These are phyloP conservation scores for Fusarium chuoi DNA, from an alignment of 2,329 filamentous ascomycete genomes.

Conservation along the genomic window DNA sequence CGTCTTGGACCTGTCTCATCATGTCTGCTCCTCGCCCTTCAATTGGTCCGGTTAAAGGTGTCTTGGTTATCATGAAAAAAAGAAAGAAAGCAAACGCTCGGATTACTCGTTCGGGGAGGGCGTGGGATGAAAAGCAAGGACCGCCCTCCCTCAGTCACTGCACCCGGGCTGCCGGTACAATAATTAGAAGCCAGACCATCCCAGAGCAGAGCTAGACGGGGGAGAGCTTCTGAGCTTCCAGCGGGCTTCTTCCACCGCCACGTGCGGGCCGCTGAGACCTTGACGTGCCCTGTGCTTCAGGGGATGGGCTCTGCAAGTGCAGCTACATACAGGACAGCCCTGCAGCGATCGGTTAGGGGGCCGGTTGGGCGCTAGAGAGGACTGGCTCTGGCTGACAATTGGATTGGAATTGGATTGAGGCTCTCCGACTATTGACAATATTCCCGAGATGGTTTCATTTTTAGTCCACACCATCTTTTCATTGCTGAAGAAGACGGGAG, in stretches of 20 bases:
- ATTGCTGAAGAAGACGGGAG: neutral
- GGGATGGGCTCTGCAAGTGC: conserved; percentile 8
- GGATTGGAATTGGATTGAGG: conserved; percentile 5
- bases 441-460: neutral
- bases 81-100: conserved; percentile 15
- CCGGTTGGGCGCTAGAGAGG: neutral
- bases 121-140: neutral
- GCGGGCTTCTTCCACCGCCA: conserved; percentile 31
- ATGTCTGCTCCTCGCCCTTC: conserved; percentile 6
- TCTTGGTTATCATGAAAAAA: conserved; percentile 22
- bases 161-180: conserved; percentile 27
- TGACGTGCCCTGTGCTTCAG: conserved; percentile 37
- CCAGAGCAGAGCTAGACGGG: neutral
- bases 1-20: conserved; percentile 16
- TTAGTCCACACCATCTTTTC: conserved; percentile 15
- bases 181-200: neutral
- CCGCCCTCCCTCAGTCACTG: neutral
- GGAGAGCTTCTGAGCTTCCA: neutral
- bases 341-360: conserved; percentile 31
- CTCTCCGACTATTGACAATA: neutral
- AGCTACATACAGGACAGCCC: conserved; percentile 21
- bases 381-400: neutral
- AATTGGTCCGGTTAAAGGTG: conserved; percentile 38
- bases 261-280: conserved; percentile 27
- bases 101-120: conserved; percentile 32